phyloP scores from a whole-genome alignment of 495 filamentous ascomycete genomes.

The Hyaloscypha variabilis region DNA sequence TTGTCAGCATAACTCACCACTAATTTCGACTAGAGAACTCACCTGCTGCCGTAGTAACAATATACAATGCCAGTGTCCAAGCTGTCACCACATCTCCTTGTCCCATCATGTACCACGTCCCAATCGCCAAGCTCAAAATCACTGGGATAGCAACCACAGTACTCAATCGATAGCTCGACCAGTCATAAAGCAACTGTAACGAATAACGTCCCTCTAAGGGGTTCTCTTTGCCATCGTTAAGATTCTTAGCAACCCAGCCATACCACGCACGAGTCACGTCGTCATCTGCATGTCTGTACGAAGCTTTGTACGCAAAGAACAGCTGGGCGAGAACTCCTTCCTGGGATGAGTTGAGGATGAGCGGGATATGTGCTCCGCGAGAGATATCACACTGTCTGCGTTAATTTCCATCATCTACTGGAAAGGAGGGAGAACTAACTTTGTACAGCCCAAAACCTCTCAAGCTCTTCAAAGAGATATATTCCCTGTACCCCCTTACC shows the following conservation, averaged over 20 bases:
- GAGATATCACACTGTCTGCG: conserved; percentile 24
- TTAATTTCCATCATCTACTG: neutral
- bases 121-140: conserved; percentile 16
- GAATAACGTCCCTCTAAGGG: conserved; percentile 26
- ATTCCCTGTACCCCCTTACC: conserved; percentile 19
- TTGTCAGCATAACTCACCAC: neutral
- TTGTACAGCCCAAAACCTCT: conserved; percentile 30
- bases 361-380: conserved; percentile 27
- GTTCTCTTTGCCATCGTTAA: conserved; percentile 25
- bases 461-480: conserved; percentile 20
- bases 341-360: conserved; percentile 25
- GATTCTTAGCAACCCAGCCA: conserved; percentile 27
- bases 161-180: conserved; percentile 26
- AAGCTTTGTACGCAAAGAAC: conserved; percentile 27
- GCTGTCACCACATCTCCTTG: conserved; percentile 26
- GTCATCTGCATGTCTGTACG: conserved; percentile 21
- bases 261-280: conserved; percentile 28
- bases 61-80: conserved; percentile 24
- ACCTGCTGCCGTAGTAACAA: conserved; percentile 30
- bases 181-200: conserved; percentile 25
- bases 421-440: conserved; percentile 8
- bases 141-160: conserved; percentile 17
- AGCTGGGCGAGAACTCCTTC: conserved; percentile 23
- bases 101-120: conserved; percentile 25
- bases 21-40: neutral